These are phyloP conservation scores for Saccharomyces hybrid DNA, from an alignment of 1,139 yeast species.

Conservation along the genomic window DNA sequence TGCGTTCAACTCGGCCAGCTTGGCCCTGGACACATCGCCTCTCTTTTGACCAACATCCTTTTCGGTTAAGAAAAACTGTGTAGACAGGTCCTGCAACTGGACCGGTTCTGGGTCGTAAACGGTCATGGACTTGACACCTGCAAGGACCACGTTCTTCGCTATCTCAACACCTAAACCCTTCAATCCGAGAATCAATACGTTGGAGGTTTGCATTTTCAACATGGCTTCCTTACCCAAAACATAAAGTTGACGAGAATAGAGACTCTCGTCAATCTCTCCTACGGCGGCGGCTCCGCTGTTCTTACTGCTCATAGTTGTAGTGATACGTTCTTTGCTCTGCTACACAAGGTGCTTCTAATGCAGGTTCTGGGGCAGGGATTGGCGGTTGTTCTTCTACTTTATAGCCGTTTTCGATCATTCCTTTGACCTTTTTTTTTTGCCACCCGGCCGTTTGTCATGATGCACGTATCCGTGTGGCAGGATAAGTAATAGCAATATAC, in stretches of 20 bases:
- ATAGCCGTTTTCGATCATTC: not conserved
- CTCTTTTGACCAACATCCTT: constrained; percentile 69
- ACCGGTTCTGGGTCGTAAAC: constrained; percentile 76
- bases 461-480: not conserved
- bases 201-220: constrained; percentile 92
- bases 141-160: constrained; percentile 91
- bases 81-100: constrained; percentile 62
- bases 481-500: not conserved
- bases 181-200: constrained; percentile 79
- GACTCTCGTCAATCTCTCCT: constrained; percentile 73
- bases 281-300: not conserved
- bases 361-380: not conserved
- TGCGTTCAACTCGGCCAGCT: constrained; percentile 72
- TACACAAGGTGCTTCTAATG: not conserved
- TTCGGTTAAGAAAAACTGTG: constrained; percentile 77
- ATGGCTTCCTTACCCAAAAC: constrained; percentile 95
- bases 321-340: not conserved
- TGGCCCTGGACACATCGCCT: constrained; percentile 59
- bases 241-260: constrained; percentile 92
- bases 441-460: not conserved
- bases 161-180: constrained; percentile 92
- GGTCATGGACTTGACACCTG: constrained; percentile 93
- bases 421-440: not conserved
- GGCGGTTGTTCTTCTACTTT: not conserved
- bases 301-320: not conserved